phyloP scores from a whole-genome alignment of 768 basidiomycete genomes.

The Agaricus sinodeliciosus region DNA sequence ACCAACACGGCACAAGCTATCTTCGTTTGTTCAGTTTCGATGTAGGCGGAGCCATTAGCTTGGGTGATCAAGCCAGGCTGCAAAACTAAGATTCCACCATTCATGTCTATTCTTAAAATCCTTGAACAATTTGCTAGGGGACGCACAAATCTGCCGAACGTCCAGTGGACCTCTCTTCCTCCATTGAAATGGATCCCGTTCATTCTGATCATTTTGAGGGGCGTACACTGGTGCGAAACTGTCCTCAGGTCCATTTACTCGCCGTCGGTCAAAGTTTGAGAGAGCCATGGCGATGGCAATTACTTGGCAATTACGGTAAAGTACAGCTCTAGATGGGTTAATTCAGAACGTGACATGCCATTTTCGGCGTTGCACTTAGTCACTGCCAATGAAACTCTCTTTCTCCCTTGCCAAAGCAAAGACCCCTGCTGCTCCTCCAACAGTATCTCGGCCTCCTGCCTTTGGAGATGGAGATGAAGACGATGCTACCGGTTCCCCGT shows the following conservation, averaged over 20 bases:
- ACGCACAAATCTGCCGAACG: conserved; percentile 82
- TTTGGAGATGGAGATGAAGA: conserved; percentile 67
- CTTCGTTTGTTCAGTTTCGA: conserved; percentile 88
- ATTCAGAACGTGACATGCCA: conserved; percentile 21
- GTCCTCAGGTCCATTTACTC: conserved; percentile 88
- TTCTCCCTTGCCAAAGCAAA: conserved; percentile 74
- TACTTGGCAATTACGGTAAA: background rate
- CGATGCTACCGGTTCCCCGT: conserved; percentile 39
- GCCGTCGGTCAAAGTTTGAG: conserved; percentile 71
- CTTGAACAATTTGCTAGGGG: background rate
- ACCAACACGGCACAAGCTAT: conserved; percentile 94
- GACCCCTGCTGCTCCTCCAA: conserved; percentile 33
- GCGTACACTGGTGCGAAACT: conserved; percentile 63
- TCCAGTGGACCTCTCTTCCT: conserved; percentile 50
- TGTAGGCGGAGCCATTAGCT: conserved; percentile 95
- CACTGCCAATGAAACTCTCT: conserved; percentile 71
- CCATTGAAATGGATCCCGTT: conserved; percentile 33
- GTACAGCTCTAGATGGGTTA: conserved; percentile 1
- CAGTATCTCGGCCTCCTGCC: conserved; percentile 52
- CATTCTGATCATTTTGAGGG: conserved; percentile 22
- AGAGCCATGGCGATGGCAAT: conserved; percentile 35
- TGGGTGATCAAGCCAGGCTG: conserved; percentile 87
- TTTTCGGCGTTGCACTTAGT: conserved; percentile 6
- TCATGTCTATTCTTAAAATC: conserved; percentile 9
- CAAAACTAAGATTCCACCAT: conserved; percentile 50